These are phyloP conservation scores for Penicillium lagena DNA, from an alignment of 495 filamentous ascomycete genomes.

Conservation along the genomic window DNA sequence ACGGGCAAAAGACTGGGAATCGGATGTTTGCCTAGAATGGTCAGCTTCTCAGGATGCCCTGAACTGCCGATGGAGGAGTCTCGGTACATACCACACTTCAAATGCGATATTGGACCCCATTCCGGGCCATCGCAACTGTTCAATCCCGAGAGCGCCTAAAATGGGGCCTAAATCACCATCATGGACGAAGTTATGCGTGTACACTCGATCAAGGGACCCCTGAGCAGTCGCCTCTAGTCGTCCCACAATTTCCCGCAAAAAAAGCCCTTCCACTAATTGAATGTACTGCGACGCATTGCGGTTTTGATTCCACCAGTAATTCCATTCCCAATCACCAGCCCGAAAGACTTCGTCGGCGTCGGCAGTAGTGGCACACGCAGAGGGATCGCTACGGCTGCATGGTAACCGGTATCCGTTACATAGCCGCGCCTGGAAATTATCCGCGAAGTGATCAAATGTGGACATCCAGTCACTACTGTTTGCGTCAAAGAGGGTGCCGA, in stretches of 20 bases:
- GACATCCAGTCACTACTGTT: slow-evolving; percentile 16
- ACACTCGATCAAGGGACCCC: slow-evolving; percentile 11
- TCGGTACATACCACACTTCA: slow-evolving; percentile 23
- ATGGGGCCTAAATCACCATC: slow-evolving; percentile 29
- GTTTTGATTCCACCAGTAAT: slow-evolving; percentile 28
- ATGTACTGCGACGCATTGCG: slow-evolving; percentile 21
- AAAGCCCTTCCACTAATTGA: slow-evolving; percentile 22
- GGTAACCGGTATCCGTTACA: slow-evolving; percentile 28
- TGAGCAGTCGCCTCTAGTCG: slow-evolving; percentile 12
- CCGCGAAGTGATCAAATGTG: slow-evolving; percentile 27
- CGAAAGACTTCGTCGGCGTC: slow-evolving; percentile 26
- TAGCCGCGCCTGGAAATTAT: slow-evolving; percentile 28
- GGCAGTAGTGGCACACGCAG: slow-evolving; percentile 14
- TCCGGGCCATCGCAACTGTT: slow-evolving; percentile 25
- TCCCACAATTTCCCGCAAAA: slow-evolving; percentile 20
- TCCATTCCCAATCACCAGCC: slow-evolving; percentile 32
- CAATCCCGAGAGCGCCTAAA: slow-evolving; percentile 24
- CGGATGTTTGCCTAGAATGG: slow-evolving; percentile 12
- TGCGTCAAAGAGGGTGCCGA: slow-evolving; percentile 19
- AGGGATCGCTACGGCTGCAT: slow-evolving; percentile 12
- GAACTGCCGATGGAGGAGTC: not conserved
- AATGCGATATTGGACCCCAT: slow-evolving; percentile 31
- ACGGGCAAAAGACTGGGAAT: slow-evolving; percentile 14
- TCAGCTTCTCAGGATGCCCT: slow-evolving; percentile 1
- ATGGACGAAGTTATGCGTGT: slow-evolving; percentile 29